These are phyloP conservation scores for Alternaria ethzedia DNA, from an alignment of 2,329 filamentous ascomycete genomes.

Conservation along the genomic window DNA sequence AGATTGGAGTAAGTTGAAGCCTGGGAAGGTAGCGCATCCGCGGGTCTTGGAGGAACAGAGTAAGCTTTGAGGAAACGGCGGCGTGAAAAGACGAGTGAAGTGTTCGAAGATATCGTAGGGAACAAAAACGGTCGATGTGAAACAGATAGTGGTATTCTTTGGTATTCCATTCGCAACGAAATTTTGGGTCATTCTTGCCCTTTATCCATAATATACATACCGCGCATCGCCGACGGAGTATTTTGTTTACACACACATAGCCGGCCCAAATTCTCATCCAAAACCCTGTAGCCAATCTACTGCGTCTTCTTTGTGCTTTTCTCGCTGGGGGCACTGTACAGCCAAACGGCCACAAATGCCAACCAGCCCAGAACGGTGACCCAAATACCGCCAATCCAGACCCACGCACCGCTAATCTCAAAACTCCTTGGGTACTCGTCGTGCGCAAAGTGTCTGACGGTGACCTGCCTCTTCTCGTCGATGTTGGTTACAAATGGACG, in stretches of 20 bases:
- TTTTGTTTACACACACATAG: slow-evolving; percentile 5
- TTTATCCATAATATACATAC: slow-evolving; percentile 21
- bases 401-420: slow-evolving; percentile 88
- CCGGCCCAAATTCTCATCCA: neutral
- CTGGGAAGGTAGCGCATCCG: slow-evolving; percentile 57
- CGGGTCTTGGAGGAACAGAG: slow-evolving; percentile 38
- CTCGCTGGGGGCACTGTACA: slow-evolving; percentile 72
- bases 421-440: slow-evolving; percentile 94
- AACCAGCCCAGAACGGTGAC: slow-evolving; percentile 85
- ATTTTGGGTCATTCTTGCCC: slow-evolving; percentile 12
- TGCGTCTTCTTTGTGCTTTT: slow-evolving; percentile 59
- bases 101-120: neutral
- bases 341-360: slow-evolving; percentile 84
- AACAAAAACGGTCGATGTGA: too few relatives aligned
- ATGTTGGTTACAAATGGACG: slow-evolving; percentile 87
- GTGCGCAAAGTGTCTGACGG: slow-evolving; percentile 94
- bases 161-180: slow-evolving; percentile 7
- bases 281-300: slow-evolving; percentile 23
- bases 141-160: neutral
- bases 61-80: slow-evolving; percentile 23
- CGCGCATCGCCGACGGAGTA: slow-evolving; percentile 12
- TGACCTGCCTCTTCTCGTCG: slow-evolving; percentile 94
- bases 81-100: neutral
- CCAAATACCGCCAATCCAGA: slow-evolving; percentile 89
- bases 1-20: slow-evolving; percentile 57